These are phyloP conservation scores for Exophiala oligosperma DNA, from an alignment of 2,329 filamentous ascomycete genomes.

Conservation along the genomic window DNA sequence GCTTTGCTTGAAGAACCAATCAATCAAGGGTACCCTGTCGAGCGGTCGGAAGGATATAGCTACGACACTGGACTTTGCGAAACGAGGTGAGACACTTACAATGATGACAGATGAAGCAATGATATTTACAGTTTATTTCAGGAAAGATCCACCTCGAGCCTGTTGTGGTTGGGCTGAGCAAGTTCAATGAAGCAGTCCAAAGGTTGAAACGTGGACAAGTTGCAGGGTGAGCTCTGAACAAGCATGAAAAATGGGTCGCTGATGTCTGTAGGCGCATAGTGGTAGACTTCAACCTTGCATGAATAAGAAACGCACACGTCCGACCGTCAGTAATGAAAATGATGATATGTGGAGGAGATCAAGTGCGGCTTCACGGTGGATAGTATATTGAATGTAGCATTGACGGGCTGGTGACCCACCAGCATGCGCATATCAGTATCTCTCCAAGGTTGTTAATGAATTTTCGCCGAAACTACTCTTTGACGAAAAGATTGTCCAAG, in stretches of 20 bases:
- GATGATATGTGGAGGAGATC: no score
- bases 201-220: constrained; percentile 52
- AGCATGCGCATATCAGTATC: neutral
- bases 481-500: neutral
- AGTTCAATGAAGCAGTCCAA: constrained; percentile 55
- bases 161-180: constrained; percentile 9
- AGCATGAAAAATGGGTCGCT: constrained; percentile 43
- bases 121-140: constrained; percentile 2
- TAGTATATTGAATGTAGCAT: no score
- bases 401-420: neutral
- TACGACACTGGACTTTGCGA: constrained; percentile 24
- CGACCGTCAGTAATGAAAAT: no score
- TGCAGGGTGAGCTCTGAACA: constrained; percentile 50
- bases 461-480: neutral
- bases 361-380: no score
- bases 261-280: constrained; percentile 11
- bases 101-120: constrained; percentile 34
- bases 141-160: constrained; percentile 19
- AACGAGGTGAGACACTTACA: constrained; percentile 51
- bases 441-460: no score
- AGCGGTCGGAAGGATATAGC: constrained; percentile 13
- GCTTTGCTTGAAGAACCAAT: constrained; percentile 19
- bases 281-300: constrained; percentile 18
- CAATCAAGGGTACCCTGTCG: constrained; percentile 16
- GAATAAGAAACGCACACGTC: neutral